phyloP scores from a whole-genome alignment of 306 rosid species.

The Echinosophora koreensis region DNA sequence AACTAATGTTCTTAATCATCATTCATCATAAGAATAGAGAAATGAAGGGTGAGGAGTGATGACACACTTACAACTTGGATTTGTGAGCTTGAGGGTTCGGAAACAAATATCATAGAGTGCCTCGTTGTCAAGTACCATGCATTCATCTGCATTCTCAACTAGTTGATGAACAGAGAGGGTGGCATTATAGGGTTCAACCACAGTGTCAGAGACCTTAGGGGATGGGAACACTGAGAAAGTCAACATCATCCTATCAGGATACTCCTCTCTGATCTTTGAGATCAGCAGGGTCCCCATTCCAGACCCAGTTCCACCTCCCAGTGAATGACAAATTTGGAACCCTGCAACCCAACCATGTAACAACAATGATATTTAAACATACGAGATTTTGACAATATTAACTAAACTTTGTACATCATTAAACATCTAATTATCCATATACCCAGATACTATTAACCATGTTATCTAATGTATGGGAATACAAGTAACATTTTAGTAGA shows the following conservation, averaged over 20 bases:
- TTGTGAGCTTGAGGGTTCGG: conserved; percentile 89
- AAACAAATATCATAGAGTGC: conserved; percentile 86
- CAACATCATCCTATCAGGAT: conserved; percentile 84
- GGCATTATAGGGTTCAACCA: conserved; percentile 86
- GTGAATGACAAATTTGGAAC: conserved; percentile 80
- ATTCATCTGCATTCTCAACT: conserved; percentile 83
- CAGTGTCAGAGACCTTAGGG: conserved; percentile 84
- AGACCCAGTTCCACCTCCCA: conserved; percentile 86
- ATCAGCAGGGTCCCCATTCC: conserved; percentile 83
- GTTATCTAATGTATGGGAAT: too few relatives aligned
- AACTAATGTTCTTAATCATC: not conserved
- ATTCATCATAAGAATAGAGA: not conserved
- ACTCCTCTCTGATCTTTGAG: conserved; percentile 88
- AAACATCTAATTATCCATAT: too few relatives aligned
- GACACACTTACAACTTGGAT: conserved; percentile 78
- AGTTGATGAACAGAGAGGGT: conserved; percentile 83
- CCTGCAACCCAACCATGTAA: conserved; percentile 51
- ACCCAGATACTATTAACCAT: too few relatives aligned
- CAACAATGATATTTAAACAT: not conserved
- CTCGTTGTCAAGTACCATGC: conserved; percentile 88
- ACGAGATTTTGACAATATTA: too few relatives aligned
- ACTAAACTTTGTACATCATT: too few relatives aligned
- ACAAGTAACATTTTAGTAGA: too few relatives aligned
- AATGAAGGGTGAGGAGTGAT: not conserved
- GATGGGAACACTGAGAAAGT: conserved; percentile 88